Evolutionary conservation across 2,329 filamentous ascomycete genomes (phyloP).

Genomic region (Sclerotinia trifoliorum): DNA sequence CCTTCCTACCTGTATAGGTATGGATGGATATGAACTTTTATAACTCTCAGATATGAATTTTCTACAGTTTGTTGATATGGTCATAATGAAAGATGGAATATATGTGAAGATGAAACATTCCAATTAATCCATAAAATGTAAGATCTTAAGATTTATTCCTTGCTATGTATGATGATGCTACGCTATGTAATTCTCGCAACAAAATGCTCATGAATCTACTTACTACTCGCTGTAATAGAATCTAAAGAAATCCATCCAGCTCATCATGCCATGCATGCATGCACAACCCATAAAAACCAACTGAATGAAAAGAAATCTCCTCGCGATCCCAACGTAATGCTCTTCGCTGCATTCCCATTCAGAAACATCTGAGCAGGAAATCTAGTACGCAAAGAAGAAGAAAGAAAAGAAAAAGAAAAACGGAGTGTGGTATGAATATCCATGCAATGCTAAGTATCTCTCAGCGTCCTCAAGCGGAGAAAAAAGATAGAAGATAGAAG

Average conservation of each 20-base stretch:
- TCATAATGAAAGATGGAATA: neutral
- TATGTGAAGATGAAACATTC: neutral
- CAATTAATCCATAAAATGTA: neutral
- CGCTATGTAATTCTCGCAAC: neutral
- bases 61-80: neutral
- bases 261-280: neutral
- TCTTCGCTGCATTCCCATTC: neutral
- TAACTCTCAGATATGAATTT: neutral
- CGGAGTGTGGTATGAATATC: too few relatives aligned
- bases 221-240: neutral
- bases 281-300: neutral
- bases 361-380: neutral
- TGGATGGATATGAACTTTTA: neutral
- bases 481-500: neutral
- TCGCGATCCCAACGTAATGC: too few relatives aligned
- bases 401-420: neutral
- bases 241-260: neutral
- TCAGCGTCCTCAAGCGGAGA: neutral
- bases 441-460: neutral
- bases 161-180: neutral
- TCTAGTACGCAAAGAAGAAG: neutral
- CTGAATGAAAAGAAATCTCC: neutral
- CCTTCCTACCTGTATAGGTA: neutral
- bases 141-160: neutral
- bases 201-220: neutral